Evolutionary conservation across 169 alveolate species (phyloP).

Genomic region (Plasmodium cynomolgi): DNA sequence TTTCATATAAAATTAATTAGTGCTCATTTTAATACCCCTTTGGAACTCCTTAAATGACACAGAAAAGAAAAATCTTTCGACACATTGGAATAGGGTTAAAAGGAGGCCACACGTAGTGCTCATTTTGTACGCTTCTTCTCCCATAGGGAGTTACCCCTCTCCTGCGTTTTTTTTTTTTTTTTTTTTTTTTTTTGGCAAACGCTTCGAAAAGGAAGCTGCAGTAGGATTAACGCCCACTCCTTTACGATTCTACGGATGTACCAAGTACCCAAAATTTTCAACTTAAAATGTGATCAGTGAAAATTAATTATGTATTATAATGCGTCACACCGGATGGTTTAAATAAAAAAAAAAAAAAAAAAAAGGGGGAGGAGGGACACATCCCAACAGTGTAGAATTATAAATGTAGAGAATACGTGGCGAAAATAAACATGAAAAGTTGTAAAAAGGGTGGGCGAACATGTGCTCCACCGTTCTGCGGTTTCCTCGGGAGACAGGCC

Average conservation of each 20-base stretch:
- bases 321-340: neutral
- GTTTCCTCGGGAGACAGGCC: neutral
- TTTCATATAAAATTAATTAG: neutral
- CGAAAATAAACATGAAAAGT: neutral
- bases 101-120: neutral
- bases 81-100: neutral
- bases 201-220: neutral
- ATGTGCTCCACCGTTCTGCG: neutral
- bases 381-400: neutral
- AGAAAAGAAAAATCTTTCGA: neutral
- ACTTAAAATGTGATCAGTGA: neutral
- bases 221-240: neutral
- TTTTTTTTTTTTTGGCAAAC: neutral
- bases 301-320: neutral
- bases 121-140: neutral
- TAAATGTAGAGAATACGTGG: neutral
- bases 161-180: conserved; percentile 1
- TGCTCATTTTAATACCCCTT: neutral
- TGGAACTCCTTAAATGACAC: neutral
- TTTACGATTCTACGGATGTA: neutral
- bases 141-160: neutral
- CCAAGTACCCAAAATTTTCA: neutral
- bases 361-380: neutral
- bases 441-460: neutral
- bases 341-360: neutral